Evolutionary conservation across 495 filamentous ascomycete species (phyloP).

Genomic region (Aspergillus haitiensis): DNA sequence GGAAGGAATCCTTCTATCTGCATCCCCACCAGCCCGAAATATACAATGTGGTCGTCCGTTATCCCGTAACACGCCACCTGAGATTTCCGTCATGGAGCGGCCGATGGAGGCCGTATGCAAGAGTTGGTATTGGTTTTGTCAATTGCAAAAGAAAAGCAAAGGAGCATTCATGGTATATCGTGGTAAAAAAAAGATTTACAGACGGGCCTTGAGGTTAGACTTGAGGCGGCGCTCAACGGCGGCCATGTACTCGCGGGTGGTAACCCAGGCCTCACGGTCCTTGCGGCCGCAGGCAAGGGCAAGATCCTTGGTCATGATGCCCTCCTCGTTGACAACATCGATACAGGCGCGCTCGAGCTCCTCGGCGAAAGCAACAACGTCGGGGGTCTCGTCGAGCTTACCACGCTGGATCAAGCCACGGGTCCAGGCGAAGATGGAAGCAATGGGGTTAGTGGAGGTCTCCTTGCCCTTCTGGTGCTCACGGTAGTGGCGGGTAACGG

Average conservation of each 20-base stretch:
- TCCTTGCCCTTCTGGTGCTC: constrained; percentile 96
- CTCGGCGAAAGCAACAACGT: constrained; percentile 86
- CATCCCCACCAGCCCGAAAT: constrained; percentile 19
- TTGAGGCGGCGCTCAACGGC: constrained; percentile 87
- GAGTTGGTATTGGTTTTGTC: constrained; percentile 20
- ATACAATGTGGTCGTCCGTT: constrained; percentile 21
- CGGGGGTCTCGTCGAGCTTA: constrained; percentile 83
- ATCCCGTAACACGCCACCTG: constrained; percentile 10
- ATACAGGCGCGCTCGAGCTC: constrained; percentile 90
- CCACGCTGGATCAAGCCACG: constrained; percentile 91
- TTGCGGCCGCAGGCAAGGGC: constrained; percentile 88
- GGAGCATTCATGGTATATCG: constrained; percentile 16
- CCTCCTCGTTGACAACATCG: constrained; percentile 88
- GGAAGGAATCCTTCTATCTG: not conserved
- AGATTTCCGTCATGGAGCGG: constrained; percentile 5
- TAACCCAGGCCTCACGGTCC: constrained; percentile 78
- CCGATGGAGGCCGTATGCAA: constrained; percentile 16
- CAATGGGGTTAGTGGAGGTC: constrained; percentile 98
- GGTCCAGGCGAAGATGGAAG: constrained; percentile 98
- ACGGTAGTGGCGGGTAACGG: constrained; percentile 96
- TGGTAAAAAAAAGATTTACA: constrained; percentile 28
- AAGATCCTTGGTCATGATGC: constrained; percentile 98
- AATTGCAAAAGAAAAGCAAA: constrained; percentile 16
- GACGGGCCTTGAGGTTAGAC: constrained; percentile 54
- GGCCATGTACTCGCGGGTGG: constrained; percentile 81